Base-by-base conservation (phyloP, 2,329 filamentous ascomycete species). In the Monilinia fructigena region DNA sequence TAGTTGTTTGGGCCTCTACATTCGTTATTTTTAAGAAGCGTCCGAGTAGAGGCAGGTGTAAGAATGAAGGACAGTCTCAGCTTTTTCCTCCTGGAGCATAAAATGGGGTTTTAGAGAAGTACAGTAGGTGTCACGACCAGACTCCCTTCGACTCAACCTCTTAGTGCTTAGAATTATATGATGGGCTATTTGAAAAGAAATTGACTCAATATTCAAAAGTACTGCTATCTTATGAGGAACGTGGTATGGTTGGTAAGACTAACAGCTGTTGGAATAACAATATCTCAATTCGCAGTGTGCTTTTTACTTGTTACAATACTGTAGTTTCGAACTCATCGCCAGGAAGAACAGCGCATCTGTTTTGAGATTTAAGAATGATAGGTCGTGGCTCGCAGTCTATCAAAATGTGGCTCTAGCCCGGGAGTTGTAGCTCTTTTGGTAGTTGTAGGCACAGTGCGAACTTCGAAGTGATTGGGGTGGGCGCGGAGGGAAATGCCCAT, bases 11-110 rank as follows among this genome's bases (percentile, higher is more conserved):
- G 11, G 38, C 16, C 5, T 31, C 23, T 18, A 69, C 71, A n/a
- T 71, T 61, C 23, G 48, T 50, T 7, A 69, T 26, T 23, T 54
- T 54, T 14, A 71, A 23, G 73, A 70, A 3, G 74, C 67, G 58
- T 72, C 72, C 12, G 14, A 6, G 71, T 47, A 12, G 48, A 63
- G 8, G 35, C 67, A 8, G 72, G 72, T 23, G 67, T 54, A 40
- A 75, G 52, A 26, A 72, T 55, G 52, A 71, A 73, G 1, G 68
- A 66, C n/a, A 72, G 71, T 11, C 11, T 58, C 8, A 66, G 47
- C 3, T 65, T 40, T 40, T n/a, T 64, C 45, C 67, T 74, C 67
- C n/a, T 71, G 71, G 2, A 50, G 18, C 31, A 50, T 47, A 12
- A 63, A 63, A 35, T 55, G 55, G 23, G 40, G 55, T 6, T 45